A percentile compares a stretch with the other conserved stretches of the same genome.
Evolutionary conservation across 768 basidiomycete species (phyloP).

Genomic region (Infundibulicybe gibba): DNA sequence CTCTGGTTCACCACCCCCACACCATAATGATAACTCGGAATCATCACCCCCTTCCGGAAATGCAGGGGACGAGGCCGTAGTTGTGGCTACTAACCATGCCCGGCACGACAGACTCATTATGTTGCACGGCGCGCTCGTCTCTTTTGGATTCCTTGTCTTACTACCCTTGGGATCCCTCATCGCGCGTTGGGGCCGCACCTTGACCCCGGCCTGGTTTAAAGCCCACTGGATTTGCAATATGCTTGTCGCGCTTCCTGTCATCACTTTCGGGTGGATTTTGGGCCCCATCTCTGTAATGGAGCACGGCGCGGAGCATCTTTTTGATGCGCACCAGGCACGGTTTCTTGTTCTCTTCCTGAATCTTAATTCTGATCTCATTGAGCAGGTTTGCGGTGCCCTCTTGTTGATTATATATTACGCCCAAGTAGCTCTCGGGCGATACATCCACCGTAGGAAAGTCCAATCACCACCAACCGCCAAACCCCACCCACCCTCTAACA

Average conservation of each 20-base stretch:
- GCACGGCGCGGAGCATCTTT: constrained; percentile 38
- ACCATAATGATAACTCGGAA: background rate
- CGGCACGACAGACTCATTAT: constrained; percentile 41
- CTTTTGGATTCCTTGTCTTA: constrained; percentile 53
- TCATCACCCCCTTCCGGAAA: constrained; percentile 3
- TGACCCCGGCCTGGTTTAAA: constrained; percentile 53
- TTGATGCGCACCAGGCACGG: constrained; percentile 46
- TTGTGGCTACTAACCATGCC: constrained; percentile 3
- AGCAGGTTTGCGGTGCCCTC: constrained; percentile 48
- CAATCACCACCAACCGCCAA: constrained; percentile 20
- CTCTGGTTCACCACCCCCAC: constrained; percentile 1
- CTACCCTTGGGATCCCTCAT: constrained; percentile 51
- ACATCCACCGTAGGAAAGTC: constrained; percentile 42
- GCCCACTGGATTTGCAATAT: constrained; percentile 49
- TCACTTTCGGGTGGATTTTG: constrained; percentile 44
- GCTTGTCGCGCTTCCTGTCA: constrained; percentile 43
- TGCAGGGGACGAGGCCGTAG: constrained; percentile 1
- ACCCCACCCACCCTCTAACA: constrained; percentile 50
- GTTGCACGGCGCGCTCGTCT: constrained; percentile 49
- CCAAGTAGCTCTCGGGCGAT: constrained; percentile 50
- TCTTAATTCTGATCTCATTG: background rate
- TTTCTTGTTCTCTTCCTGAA: background rate
- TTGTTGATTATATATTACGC: constrained; percentile 47
- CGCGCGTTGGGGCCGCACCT: constrained; percentile 50
- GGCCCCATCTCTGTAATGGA: constrained; percentile 43